Conservation (phyloP, 2,329 filamentous ascomycete genomes). For the Purpureocillium lavendulum region DNA sequence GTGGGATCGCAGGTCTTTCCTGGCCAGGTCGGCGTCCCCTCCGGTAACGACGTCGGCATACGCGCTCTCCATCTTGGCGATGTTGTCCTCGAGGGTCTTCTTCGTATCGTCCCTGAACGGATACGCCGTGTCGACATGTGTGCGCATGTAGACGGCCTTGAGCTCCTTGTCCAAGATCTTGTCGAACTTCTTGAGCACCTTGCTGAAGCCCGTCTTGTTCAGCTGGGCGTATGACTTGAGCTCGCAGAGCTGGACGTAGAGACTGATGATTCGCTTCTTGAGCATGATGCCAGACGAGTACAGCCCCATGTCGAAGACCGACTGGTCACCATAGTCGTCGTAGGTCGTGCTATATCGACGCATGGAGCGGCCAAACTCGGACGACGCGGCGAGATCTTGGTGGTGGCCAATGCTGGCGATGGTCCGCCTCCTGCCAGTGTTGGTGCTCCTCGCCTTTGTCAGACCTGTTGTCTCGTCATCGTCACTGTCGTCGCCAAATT, state of each 20-base stretch:
- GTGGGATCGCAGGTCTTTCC: slow-evolving; percentile 80
- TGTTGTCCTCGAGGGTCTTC: slow-evolving; percentile 60
- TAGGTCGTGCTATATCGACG: slow-evolving; percentile 59
- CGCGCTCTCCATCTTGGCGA: slow-evolving; percentile 64
- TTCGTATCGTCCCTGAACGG: slow-evolving; percentile 72
- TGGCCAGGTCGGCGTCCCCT: slow-evolving; percentile 68
- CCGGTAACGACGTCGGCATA: slow-evolving; percentile 79
- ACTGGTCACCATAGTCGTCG: slow-evolving; percentile 73
- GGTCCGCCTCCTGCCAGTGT: slow-evolving; percentile 29
- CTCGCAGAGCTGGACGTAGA: slow-evolving; percentile 90
- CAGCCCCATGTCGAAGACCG: slow-evolving; percentile 54
- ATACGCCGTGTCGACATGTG: slow-evolving; percentile 67
- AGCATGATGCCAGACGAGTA: slow-evolving; percentile 69
- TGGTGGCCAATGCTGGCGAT: slow-evolving; percentile 26
- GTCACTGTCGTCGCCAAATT: slow-evolving; percentile 51
- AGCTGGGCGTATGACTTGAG: slow-evolving; percentile 93
- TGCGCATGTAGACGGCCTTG: slow-evolving; percentile 66
- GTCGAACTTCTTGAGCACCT: slow-evolving; percentile 97
- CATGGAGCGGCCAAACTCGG: slow-evolving; percentile 46
- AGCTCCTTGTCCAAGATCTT: slow-evolving; percentile 84
- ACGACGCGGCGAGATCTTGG: slow-evolving; percentile 53
- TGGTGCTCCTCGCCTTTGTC: slow-evolving; percentile 34
- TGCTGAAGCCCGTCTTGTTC: slow-evolving; percentile 93
- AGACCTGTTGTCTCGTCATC: slow-evolving; percentile 52
- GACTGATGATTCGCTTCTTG: slow-evolving; percentile 80